Conservation (phyloP, 2,329 filamentous ascomycete species). For the Cladosporium sp. region DNA sequence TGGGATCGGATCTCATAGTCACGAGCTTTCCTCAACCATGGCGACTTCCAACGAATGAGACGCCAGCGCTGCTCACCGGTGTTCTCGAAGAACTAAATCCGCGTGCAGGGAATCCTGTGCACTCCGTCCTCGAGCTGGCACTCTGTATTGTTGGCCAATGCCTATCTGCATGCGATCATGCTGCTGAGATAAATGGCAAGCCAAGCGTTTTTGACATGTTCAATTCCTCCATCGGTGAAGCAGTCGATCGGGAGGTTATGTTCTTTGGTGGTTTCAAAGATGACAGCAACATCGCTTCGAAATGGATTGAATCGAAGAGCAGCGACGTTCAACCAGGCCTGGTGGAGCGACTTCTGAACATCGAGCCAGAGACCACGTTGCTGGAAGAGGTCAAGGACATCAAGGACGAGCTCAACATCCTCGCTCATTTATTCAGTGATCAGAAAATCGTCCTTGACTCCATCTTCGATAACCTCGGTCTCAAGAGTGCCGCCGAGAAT, state of each 20-base stretch:
- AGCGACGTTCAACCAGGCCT: slow-evolving; percentile 34
- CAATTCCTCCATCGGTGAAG: slow-evolving; percentile 53
- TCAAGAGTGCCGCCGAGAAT: neutral
- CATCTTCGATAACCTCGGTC: neutral
- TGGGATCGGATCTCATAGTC: slow-evolving; percentile 54
- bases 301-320: slow-evolving; percentile 29
- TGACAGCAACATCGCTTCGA: neutral
- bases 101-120: slow-evolving; percentile 37
- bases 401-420: slow-evolving; percentile 60
- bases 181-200: neutral
- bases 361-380: slow-evolving; percentile 54
- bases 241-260: slow-evolving; percentile 35
- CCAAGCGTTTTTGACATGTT: slow-evolving; percentile 61
- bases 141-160: slow-evolving; percentile 56
- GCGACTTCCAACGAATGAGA: slow-evolving; percentile 55
- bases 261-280: slow-evolving; percentile 33
- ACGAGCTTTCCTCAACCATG: slow-evolving; percentile 54
- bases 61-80: neutral
- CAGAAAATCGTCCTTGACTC: slow-evolving; percentile 42
- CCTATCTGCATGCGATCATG: slow-evolving; percentile 52
- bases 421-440: slow-evolving; percentile 47
- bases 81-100: neutral
- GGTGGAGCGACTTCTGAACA: slow-evolving; percentile 53
- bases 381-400: slow-evolving; percentile 62
- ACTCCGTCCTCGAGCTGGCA: slow-evolving; percentile 57